Evolutionary conservation across 257 asterid genomes (phyloP).

Genomic region (Fraxinus pennsylvanica): DNA sequence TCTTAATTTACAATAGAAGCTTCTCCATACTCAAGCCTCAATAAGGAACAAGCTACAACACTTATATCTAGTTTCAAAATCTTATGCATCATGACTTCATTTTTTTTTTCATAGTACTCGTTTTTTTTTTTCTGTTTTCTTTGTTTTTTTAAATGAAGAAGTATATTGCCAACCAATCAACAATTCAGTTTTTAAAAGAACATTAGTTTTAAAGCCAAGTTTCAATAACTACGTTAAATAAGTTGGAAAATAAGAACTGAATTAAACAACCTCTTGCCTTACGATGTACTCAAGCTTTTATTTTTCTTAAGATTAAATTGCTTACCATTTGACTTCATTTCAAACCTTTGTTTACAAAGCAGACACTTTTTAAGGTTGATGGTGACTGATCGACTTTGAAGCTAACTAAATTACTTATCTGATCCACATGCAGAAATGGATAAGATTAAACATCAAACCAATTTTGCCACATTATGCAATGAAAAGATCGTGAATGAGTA

Average conservation of each 20-base stretch:
- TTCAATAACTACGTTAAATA: background rate
- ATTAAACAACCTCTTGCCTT: background rate
- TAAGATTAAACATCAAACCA: background rate
- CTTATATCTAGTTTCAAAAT: background rate
- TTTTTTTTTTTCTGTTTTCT: background rate
- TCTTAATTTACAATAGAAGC: background rate
- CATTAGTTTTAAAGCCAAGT: background rate
- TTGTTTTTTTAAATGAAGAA: background rate
- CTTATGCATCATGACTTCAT: background rate
- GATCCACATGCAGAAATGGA: background rate
- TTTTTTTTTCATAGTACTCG: background rate
- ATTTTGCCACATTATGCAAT: background rate
- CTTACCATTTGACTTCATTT: background rate
- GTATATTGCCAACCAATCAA: background rate
- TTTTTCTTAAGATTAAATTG: background rate
- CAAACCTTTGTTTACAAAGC: background rate
- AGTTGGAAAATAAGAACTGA: background rate
- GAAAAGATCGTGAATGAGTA: constrained; percentile 16
- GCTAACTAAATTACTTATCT: constrained; percentile 1
- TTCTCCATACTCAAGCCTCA: background rate
- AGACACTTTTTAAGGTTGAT: background rate
- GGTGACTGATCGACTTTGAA: constrained; percentile 6
- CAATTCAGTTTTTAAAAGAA: background rate
- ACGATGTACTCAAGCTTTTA: background rate
- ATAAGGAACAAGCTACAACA: background rate